phyloP scores from a whole-genome alignment of 495 filamentous ascomycete genomes.

The Cercophora sp. region DNA sequence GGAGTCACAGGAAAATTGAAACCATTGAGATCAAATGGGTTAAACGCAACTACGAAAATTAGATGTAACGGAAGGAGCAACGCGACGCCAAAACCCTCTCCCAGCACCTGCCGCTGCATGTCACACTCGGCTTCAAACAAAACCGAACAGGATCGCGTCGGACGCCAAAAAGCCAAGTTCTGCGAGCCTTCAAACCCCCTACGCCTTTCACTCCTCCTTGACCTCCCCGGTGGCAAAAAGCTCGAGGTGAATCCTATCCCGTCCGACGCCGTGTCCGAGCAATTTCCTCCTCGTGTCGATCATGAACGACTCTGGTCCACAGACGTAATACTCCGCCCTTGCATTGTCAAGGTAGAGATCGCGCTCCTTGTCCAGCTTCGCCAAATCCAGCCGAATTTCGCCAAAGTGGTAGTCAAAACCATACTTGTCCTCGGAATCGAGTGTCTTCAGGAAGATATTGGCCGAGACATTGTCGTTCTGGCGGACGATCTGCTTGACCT shows the following conservation, averaged over 20 bases:
- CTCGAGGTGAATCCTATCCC: conserved; percentile 59
- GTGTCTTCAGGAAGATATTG: conserved; percentile 38
- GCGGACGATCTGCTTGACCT: conserved; percentile 46
- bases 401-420: conserved; percentile 55
- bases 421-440: conserved; percentile 40
- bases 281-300: conserved; percentile 47
- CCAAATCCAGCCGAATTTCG: conserved; percentile 50
- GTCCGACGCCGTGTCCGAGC: conserved; percentile 46
- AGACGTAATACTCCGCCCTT: conserved; percentile 61
- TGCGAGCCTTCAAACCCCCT: no score
- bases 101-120: no score
- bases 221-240: conserved; percentile 60
- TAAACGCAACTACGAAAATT: background rate
- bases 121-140: no score
- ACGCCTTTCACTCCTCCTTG: conserved; percentile 12
- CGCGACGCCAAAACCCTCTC: no score
- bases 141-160: background rate
- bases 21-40: background rate
- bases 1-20: no score
- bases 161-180: background rate
- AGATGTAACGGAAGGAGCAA: no score
- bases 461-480: conserved; percentile 39
- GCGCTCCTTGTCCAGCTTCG: conserved; percentile 46
- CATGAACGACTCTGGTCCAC: conserved; percentile 68
- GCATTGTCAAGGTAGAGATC: conserved; percentile 51